Conservation (phyloP, 495 filamentous ascomycete species). For the Cladorrhinum samala region DNA sequence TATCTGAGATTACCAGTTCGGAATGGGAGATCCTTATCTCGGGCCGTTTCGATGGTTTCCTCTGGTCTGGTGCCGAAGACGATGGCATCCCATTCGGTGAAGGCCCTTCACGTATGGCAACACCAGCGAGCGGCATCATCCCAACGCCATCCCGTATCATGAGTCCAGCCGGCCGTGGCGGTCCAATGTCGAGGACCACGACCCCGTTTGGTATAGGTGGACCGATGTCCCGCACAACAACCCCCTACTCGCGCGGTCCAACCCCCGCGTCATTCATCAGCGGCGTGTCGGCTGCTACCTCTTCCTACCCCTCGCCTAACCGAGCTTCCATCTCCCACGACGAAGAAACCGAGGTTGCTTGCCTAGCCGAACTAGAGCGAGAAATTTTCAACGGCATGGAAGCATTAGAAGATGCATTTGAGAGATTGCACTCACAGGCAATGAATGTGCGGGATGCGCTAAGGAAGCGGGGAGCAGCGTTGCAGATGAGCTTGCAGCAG, state of each 20-base stretch:
- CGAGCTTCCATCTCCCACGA: slow-evolving; percentile 66
- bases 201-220: slow-evolving; percentile 12
- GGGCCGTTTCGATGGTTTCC: slow-evolving; percentile 93
- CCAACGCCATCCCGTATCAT: slow-evolving; percentile 29
- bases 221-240: slow-evolving; percentile 30
- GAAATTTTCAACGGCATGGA: slow-evolving; percentile 95
- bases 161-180: slow-evolving; percentile 19
- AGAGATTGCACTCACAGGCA: slow-evolving; percentile 79
- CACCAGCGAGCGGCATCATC: slow-evolving; percentile 43
- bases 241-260: slow-evolving; percentile 34
- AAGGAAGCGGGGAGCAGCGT: slow-evolving; percentile 69
- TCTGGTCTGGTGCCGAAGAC: slow-evolving; percentile 86
- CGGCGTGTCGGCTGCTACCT: slow-evolving; percentile 32
- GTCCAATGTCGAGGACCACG: slow-evolving; percentile 27
- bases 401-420: slow-evolving; percentile 89
- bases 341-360: slow-evolving; percentile 88
- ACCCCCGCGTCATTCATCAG: slow-evolving; percentile 46
- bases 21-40: slow-evolving; percentile 98
- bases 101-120: slow-evolving; percentile 50
- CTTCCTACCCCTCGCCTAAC: slow-evolving; percentile 28
- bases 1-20: slow-evolving; percentile 74
- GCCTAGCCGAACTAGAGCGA: slow-evolving; percentile 82
- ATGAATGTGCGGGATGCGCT: slow-evolving; percentile 74
- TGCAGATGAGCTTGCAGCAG: slow-evolving; percentile 70
- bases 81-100: slow-evolving; percentile 35